These are phyloP conservation scores for Thermomyces lanuginosus DNA, from an alignment of 2,329 filamentous ascomycete species.

Conservation along the genomic window DNA sequence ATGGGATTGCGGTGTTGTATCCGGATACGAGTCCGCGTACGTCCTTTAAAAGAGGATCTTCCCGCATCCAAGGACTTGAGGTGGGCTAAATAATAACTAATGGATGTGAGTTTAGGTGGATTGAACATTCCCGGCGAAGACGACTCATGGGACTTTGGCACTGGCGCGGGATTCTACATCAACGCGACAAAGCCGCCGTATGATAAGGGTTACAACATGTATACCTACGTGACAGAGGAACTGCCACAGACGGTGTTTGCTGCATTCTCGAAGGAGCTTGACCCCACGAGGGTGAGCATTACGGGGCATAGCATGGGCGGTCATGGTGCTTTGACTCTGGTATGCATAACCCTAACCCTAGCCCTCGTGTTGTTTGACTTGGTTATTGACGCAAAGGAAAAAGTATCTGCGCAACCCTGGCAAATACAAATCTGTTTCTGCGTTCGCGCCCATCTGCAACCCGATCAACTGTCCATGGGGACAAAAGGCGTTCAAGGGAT, in stretches of 20 bases:
- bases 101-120: constrained; percentile 44
- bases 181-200: constrained; percentile 66
- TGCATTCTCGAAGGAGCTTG: constrained; percentile 56
- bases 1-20: constrained; percentile 81
- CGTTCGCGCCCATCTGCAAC: constrained; percentile 82
- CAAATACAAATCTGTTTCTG: constrained; percentile 73
- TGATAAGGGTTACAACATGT: constrained; percentile 74
- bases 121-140: constrained; percentile 68
- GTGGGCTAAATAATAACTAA: too few relatives aligned
- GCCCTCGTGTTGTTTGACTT: background rate
- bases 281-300: constrained; percentile 57
- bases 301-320: constrained; percentile 96
- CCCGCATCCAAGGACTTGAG: too few relatives aligned
- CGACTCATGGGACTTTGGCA: constrained; percentile 80
- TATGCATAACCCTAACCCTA: constrained; percentile 13
- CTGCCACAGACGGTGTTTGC: constrained; percentile 62
- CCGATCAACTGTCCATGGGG: constrained; percentile 80
- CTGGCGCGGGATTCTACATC: constrained; percentile 86
- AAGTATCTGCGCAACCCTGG: constrained; percentile 80
- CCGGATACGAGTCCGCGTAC: constrained; percentile 84
- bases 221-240: constrained; percentile 77
- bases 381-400: constrained; percentile 2
- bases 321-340: constrained; percentile 78
- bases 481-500: constrained; percentile 83
- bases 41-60: too few relatives aligned